A percentile compares a stretch with the other conserved stretches of the same genome.
These are phyloP conservation scores for Xylariaceae sp. DNA, from an alignment of 2,329 filamentous ascomycete species.

Conservation along the genomic window DNA sequence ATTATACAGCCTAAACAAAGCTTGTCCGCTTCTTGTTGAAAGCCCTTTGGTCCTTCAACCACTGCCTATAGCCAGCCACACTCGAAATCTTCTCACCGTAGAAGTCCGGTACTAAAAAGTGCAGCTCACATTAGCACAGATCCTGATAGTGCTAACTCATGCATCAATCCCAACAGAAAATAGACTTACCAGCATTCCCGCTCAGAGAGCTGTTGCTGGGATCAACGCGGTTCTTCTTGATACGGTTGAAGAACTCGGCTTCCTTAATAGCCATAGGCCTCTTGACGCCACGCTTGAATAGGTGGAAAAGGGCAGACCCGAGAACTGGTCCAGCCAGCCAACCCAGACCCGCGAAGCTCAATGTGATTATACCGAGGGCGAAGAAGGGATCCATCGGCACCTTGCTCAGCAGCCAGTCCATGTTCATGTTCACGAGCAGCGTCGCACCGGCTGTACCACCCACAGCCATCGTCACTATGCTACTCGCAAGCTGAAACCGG, in stretches of 20 bases:
- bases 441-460: constrained; percentile 68
- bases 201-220: constrained; percentile 82
- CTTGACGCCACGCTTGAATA: constrained; percentile 74
- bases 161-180: not conserved
- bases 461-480: constrained; percentile 67
- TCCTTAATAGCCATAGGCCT: constrained; percentile 84
- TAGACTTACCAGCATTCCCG: constrained; percentile 73
- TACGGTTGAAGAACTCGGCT: constrained; percentile 87
- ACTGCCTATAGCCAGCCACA: constrained; percentile 87
- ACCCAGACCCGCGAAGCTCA: constrained; percentile 78
- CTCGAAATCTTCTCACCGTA: constrained; percentile 99
- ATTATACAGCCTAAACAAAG: constrained; percentile 56
- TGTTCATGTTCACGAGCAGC: constrained; percentile 72
- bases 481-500: constrained; percentile 81
- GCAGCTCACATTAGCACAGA: not conserved
- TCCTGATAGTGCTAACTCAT: not conserved
- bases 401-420: constrained; percentile 73
- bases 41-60: constrained; percentile 96
- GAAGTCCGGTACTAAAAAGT: constrained; percentile 84
- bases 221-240: constrained; percentile 92
- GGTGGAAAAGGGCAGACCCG: constrained; percentile 80
- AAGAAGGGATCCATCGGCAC: constrained; percentile 89
- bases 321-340: constrained; percentile 88
- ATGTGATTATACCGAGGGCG: constrained; percentile 79
- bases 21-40: constrained; percentile 89